Percentiles rank a stretch among this genome's conserved stretches.
These are phyloP conservation scores for Coemansia sp. DNA, from an alignment of 192 early-diverging fungal genomes.

Conservation along the genomic window DNA sequence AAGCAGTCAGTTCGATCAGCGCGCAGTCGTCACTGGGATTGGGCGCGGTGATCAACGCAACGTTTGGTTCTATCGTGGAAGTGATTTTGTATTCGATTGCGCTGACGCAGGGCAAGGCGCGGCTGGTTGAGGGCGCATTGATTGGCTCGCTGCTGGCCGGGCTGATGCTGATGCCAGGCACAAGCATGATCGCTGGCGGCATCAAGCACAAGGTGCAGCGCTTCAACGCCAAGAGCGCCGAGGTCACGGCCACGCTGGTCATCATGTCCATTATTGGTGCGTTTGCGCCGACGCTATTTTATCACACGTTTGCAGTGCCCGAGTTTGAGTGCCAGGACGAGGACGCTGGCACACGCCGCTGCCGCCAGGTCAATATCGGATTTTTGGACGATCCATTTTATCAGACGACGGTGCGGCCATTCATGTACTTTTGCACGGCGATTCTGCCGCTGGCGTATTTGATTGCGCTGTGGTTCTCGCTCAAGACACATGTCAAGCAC, in stretches of 20 bases:
- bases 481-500: constrained; percentile 84
- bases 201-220: constrained; percentile 87
- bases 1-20: constrained; percentile 94
- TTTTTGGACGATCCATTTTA: constrained; percentile 82
- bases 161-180: constrained; percentile 87
- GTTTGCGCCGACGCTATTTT: constrained; percentile 93
- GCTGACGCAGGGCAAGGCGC: constrained; percentile 80
- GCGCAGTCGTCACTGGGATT: constrained; percentile 90
- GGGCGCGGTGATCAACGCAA: constrained; percentile 96
- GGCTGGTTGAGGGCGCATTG: constrained; percentile 86
- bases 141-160: constrained; percentile 90
- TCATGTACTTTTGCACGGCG: constrained; percentile 84
- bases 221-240: constrained; percentile 94
- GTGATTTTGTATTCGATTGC: constrained; percentile 91
- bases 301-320: constrained; percentile 79
- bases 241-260: constrained; percentile 93
- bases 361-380: constrained; percentile 62
- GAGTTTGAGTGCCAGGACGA: constrained; percentile 53
- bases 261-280: constrained; percentile 91
- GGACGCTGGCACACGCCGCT: constrained; percentile 56
- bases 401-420: constrained; percentile 68
- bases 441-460: constrained; percentile 78
- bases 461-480: constrained; percentile 89
- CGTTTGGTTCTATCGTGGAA: constrained; percentile 96
- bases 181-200: constrained; percentile 91